phyloP scores from a whole-genome alignment of 345 rosid species.

The Toxicodendron radicans region DNA sequence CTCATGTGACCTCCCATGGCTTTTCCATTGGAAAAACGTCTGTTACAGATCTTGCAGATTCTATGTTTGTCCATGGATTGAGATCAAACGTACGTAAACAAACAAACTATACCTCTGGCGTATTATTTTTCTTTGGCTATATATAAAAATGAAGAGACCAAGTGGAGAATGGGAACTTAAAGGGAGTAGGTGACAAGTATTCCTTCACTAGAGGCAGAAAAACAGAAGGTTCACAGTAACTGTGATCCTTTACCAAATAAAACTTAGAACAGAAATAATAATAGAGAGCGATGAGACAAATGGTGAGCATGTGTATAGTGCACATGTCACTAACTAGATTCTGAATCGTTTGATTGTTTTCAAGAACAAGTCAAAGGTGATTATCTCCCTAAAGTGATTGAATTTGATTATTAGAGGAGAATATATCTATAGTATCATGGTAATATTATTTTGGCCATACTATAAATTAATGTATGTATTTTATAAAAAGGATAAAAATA shows the following conservation, averaged over 20 bases:
- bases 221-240: slow-evolving; percentile 6
- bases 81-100: not conserved
- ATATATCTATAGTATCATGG: too few species aligned
- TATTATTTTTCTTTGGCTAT: not conserved
- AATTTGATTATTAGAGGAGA: not conserved
- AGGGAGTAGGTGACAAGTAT: slow-evolving; percentile 20
- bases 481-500: too few species aligned
- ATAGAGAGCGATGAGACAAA: not conserved
- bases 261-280: not conserved
- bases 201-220: slow-evolving; percentile 15
- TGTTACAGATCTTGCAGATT: slow-evolving; percentile 56
- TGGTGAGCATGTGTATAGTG: not conserved
- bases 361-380: not conserved
- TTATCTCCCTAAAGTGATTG: not conserved
- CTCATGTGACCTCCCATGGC: slow-evolving; percentile 81
- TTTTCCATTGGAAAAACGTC: slow-evolving; percentile 53
- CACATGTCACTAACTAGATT: not conserved
- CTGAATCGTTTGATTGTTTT: not conserved
- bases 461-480: too few species aligned
- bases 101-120: not conserved
- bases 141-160: slow-evolving; percentile 6
- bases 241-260: slow-evolving; percentile 11
- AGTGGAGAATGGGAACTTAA: slow-evolving; percentile 14
- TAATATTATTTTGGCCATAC: too few species aligned
- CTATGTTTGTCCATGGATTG: slow-evolving; percentile 30